Evolutionary conservation across 257 asterid species (phyloP), one percentile per base, ranked within the genome.

Genomic region (Voacanga thouarsii): DNA sequence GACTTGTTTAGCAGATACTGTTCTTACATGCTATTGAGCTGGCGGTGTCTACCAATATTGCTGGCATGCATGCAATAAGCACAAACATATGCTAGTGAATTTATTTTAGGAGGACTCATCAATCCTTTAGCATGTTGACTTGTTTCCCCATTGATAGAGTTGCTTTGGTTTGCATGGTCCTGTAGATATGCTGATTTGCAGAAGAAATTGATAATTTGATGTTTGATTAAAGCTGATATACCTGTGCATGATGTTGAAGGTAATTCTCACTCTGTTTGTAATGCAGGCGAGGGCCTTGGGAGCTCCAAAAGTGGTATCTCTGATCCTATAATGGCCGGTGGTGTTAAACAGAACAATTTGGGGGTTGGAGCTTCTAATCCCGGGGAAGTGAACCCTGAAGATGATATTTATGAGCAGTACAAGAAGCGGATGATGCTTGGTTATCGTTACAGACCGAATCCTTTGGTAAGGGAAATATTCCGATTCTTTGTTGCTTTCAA

Each of bases 381-480:
- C 0, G 97, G 99, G 2, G 97, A 94, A 84, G 99, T 92, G n/a
- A 83, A 85, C 15, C 75, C 97, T 30, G 97, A 91, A 0, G 99
- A 94, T 80, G 99, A 94, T 85, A 94, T 94, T 47, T 94, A 94
- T 44, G 97, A 94, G 84, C 97, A 94, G 88, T 94, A 94, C 67
- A 94, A 94, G 87, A 94, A 94, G 82, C 92, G 97, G 44, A 94
- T 94, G 97, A 94, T 94, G 97, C 94, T 94, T 33, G 97, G 99
- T 63, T 94, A 92, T 81, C 89, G 89, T 10, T 80, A 92, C 87
- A 84, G 98, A 77, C 98, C 98, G 66, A 94, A 94, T 88, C 98
- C 97, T 45, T 81, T 94, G 97, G 98, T 92, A 90, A 75, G 72
- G 18, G 12, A 18, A 21, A 19, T 24, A 45, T 72, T 26, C 45